Base-by-base conservation (phyloP, 441 rosid species). In the Hura crepitans region DNA sequence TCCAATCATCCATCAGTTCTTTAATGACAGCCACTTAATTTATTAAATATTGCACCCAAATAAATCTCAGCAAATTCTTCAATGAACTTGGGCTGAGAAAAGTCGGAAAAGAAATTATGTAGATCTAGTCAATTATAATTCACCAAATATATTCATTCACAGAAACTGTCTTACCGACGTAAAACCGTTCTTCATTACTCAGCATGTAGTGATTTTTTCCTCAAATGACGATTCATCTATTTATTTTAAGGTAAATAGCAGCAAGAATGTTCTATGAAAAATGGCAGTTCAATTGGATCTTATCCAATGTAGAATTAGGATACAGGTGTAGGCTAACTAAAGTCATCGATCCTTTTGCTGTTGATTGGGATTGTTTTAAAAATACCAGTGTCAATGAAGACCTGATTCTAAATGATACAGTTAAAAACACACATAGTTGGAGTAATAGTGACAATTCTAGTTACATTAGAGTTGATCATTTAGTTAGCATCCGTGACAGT, bases 401-500 rank as follows among this genome's bases (percentile, higher is more conserved):
- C 1, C 54, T 1, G 13, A 55, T 59, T 59, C 28, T 50, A 73
- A 50, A 60, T 50, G 25, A 60, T 42, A 50, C 50, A 60, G 18
- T 50, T 58, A 73, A 73, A 58, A 67, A 50, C 14, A 66, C 31
- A 6, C 13, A 42, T 73, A 58, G 15, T 58, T 58, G 43, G 17
- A 66, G 47, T 28, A 28, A 43, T 57, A 68, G 30, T 50, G 53
- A 66, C n/a, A 39, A 5, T 28, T 55, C 57, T 2, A 65, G 18
- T 72, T 63, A 53, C 46, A 66, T 9, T 66, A 47, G 46, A 45
- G 28, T 28, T 65, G 65, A 60, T 60, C 27, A 60, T 60, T 60
- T 60, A 60, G 18, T 45, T 13, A 1, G 18, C 18, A 4, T 45
- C 17, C 12, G 15, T 1, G 17, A 45, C 18, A 45, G 13, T 11